phyloP scores from a whole-genome alignment of 2,329 filamentous ascomycete genomes.

The Zasmidium angulare region DNA sequence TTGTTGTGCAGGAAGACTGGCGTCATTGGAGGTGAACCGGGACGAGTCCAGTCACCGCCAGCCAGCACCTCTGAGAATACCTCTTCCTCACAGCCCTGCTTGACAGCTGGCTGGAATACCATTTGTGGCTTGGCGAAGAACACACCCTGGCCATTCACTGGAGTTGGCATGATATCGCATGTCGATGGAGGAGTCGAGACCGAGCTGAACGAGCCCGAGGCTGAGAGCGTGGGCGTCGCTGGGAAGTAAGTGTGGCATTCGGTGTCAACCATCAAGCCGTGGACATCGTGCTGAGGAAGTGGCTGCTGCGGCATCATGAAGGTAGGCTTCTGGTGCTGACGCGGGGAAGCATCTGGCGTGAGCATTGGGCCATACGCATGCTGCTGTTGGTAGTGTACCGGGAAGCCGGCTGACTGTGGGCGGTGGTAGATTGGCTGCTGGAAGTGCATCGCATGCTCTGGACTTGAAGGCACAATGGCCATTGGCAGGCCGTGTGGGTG shows the following conservation, averaged over 20 bases:
- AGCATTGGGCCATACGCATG: constrained; percentile 59
- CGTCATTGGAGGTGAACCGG: constrained; percentile 81
- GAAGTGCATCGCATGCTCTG: constrained; percentile 50
- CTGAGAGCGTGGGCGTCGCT: constrained; percentile 82
- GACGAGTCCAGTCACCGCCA: constrained; percentile 72
- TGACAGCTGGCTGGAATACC: constrained; percentile 60
- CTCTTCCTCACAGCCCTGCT: constrained; percentile 70
- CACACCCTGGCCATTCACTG: constrained; percentile 66
- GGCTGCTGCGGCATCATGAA: constrained; percentile 53
- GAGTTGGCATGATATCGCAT: constrained; percentile 76
- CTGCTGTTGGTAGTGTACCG: constrained; percentile 39
- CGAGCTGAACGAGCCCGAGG: constrained; percentile 78
- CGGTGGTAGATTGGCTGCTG: constrained; percentile 50
- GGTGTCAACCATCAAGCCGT: constrained; percentile 62
- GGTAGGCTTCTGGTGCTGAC: constrained; percentile 71
- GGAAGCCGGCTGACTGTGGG: constrained; percentile 32
- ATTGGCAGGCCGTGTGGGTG: constrained; percentile 49
- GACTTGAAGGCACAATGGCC: constrained; percentile 46
- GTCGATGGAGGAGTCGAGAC: constrained; percentile 80
- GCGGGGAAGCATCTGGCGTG: constrained; percentile 75
- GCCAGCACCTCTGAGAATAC: constrained; percentile 71
- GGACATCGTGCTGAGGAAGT: constrained; percentile 51
- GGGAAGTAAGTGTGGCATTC: constrained; percentile 74
- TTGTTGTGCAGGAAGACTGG: constrained; percentile 72
- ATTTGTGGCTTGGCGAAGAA: constrained; percentile 31